Base-by-base conservation (phyloP, 1,284 basidiomycete species). In the Boletus sp. region DNA sequence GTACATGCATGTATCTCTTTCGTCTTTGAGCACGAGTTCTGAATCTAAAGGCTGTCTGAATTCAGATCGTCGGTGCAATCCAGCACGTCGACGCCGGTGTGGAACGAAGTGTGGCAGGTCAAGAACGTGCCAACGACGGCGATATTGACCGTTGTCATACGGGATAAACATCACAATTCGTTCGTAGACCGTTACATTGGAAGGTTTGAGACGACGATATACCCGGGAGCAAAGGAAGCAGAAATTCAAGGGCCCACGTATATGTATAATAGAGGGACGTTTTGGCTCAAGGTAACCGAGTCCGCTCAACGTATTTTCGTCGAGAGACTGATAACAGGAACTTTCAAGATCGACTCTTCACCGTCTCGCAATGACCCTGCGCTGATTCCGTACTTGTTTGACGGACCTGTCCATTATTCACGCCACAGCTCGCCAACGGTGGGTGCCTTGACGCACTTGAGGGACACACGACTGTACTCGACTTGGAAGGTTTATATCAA, bases 401-500 rank as follows among this genome's bases (percentile, higher is more conserved):
- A 84, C 56, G 85, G 86, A 0, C 86, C 85, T 23, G 74, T 85
- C 44, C 82, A 81, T 40, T 88, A 75, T 63, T 81, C 84, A 4
- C 71, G 76, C 8, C 84, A 88, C 59, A 77, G 71, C 64, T 86
- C 84, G 2, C 83, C 84, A 0, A 82, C 80, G 0, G 72, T 85
- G 38, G 85, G 84, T 22, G 69, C 67, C 3, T 62, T 86, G 26
- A 81, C 82, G 4, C 78, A 79, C 49, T 62, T 81, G 46, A 75
- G 80, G 60, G 77, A 81, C 50, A 73, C 72, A 0, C 78, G 84
- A 0, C 70, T 88, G n/a, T 88, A 88, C 64, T 82, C 82, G 22
- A 89, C 86, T 2, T 89, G 86, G 86, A 88, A 88, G 62, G 74
- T 88, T 53, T 84, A 80, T 59, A 70, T 88, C 62, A 74, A 74